Conservation (phyloP, 1,139 yeast species). For the Saccharomycopsis crataegensis region DNA sequence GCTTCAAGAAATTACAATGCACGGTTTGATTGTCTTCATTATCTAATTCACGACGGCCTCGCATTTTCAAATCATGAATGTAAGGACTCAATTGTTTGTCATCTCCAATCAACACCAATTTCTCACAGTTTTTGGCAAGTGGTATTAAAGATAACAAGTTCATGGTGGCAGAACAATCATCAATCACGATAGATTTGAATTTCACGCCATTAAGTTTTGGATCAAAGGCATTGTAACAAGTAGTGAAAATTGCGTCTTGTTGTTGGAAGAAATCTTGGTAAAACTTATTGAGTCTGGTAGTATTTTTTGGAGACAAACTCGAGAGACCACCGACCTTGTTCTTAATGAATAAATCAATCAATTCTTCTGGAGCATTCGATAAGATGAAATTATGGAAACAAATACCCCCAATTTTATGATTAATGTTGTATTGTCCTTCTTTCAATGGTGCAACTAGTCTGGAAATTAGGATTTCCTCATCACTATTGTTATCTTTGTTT, state of each 20-base stretch:
- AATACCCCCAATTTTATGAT: constrained; percentile 12
- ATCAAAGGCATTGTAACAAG: constrained; percentile 18
- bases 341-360: constrained; percentile 15
- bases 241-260: constrained; percentile 19
- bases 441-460: constrained; percentile 18
- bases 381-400: constrained; percentile 20
- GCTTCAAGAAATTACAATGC: constrained; percentile 10
- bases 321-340: constrained; percentile 5
- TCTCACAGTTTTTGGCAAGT: constrained; percentile 17
- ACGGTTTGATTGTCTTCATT: background rate
- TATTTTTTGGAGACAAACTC: constrained; percentile 10
- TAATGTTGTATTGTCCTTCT: constrained; percentile 16
- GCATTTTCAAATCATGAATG: constrained; percentile 6
- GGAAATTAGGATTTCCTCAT: constrained; percentile 9
- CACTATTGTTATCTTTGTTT: background rate
- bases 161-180: constrained; percentile 18
- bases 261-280: constrained; percentile 16
- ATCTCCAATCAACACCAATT: constrained; percentile 19
- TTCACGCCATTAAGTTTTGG: constrained; percentile 15
- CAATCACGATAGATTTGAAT: constrained; percentile 17
- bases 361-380: constrained; percentile 17
- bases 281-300: constrained; percentile 14
- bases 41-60: background rate
- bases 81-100: constrained; percentile 19
- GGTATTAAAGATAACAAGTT: constrained; percentile 18